phyloP scores from a whole-genome alignment of 2,329 filamentous ascomycete species.

The Fusarium falciforme region DNA sequence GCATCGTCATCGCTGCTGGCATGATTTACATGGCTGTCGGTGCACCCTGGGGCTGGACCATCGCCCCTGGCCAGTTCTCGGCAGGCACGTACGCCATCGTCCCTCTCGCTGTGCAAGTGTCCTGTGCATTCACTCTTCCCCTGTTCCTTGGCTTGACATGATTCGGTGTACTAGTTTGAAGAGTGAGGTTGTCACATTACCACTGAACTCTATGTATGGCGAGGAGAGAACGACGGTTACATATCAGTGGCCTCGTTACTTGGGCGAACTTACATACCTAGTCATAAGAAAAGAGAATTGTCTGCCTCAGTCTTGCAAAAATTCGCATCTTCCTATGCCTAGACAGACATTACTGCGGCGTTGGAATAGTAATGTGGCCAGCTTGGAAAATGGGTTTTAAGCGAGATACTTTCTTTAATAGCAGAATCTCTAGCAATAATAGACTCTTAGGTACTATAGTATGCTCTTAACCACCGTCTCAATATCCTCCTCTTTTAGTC shows the following conservation, averaged over 20 bases:
- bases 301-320: background rate
- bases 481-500: constrained; percentile 6
- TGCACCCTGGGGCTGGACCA: constrained; percentile 42
- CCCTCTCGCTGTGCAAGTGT: constrained; percentile 41
- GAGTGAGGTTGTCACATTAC: background rate
- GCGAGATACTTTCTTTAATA: background rate
- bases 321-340: background rate
- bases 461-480: background rate
- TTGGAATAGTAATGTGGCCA: background rate
- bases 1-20: constrained; percentile 34
- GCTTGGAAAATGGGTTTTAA: background rate
- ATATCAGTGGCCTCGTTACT: background rate
- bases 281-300: background rate
- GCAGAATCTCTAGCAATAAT: background rate
- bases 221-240: background rate
- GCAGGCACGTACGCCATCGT: constrained; percentile 42
- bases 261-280: background rate
- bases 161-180: background rate
- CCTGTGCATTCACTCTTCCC: constrained; percentile 38
- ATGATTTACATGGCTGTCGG: constrained; percentile 44
- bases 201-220: background rate
- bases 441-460: background rate
- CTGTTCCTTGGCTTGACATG: constrained; percentile 43
- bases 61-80: constrained; percentile 39
- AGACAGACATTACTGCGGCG: background rate